phyloP scores from a whole-genome alignment of 2,329 filamentous ascomycete species.

The Penicillium sp. region DNA sequence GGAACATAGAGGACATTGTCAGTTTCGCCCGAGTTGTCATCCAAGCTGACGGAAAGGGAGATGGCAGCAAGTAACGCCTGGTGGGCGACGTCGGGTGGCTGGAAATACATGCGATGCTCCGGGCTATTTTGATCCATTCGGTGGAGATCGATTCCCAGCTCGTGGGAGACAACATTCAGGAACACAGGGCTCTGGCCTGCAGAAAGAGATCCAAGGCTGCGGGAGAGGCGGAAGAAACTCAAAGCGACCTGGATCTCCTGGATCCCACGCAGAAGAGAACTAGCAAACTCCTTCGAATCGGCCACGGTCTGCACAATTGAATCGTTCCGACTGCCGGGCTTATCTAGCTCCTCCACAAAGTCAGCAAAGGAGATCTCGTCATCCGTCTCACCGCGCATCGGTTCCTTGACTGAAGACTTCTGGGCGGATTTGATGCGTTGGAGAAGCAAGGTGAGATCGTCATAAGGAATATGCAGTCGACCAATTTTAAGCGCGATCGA shows the following conservation, averaged over 20 bases:
- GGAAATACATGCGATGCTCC: constrained; percentile 98
- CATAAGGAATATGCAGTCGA: constrained; percentile 83
- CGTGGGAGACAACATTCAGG: constrained; percentile 90
- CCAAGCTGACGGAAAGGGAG: constrained; percentile 86
- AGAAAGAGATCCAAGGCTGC: constrained; percentile 69
- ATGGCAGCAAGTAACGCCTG: constrained; percentile 90
- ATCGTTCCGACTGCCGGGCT: constrained; percentile 65
- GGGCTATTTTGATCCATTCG: constrained; percentile 89
- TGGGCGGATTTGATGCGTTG: constrained; percentile 36
- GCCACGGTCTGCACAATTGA: constrained; percentile 79
- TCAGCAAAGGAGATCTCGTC: constrained; percentile 67
- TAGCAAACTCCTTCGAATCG: constrained; percentile 88
- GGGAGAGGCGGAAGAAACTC: constrained; percentile 84
- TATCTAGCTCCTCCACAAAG: constrained; percentile 72
- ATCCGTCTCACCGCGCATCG: constrained; percentile 46
- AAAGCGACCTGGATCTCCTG: constrained; percentile 96
- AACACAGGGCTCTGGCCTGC: constrained; percentile 70
- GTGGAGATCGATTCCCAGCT: constrained; percentile 89
- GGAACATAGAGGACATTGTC: constrained; percentile 90
- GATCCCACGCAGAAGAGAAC: constrained; percentile 85
- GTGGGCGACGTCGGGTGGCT: constrained; percentile 86
- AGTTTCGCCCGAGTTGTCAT: constrained; percentile 82
- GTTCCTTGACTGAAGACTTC: constrained; percentile 36
- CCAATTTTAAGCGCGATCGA: constrained; percentile 89
- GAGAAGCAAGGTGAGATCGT: constrained; percentile 66